Evolutionary conservation across 805 yeast genomes (phyloP).

Genomic region (Pichia rugopelliculosa): DNA sequence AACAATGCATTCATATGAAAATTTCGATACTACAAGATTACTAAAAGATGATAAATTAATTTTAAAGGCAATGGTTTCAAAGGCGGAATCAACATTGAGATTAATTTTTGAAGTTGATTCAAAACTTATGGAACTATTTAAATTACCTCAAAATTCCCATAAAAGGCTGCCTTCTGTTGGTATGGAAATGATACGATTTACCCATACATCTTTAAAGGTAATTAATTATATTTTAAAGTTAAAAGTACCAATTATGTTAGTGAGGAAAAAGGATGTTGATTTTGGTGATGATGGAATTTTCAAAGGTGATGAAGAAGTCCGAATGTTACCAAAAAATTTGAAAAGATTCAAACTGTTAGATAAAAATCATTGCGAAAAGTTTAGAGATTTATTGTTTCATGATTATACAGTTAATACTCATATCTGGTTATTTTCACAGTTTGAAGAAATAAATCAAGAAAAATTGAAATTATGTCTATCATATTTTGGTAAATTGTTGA

Average conservation of each 20-base stretch:
- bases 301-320: constrained; percentile 19
- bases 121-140: constrained; percentile 47
- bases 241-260: constrained; percentile 30
- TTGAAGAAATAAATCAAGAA: constrained; percentile 50
- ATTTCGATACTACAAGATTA: constrained; percentile 35
- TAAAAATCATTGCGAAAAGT: constrained; percentile 15
- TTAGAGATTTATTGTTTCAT: constrained; percentile 41
- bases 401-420: constrained; percentile 60
- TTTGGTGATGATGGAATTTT: constrained; percentile 22
- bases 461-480: constrained; percentile 58
- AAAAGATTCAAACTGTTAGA: constrained; percentile 15
- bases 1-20: constrained; percentile 30
- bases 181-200: constrained; percentile 52
- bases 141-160: constrained; percentile 55
- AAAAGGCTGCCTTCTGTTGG: constrained; percentile 59
- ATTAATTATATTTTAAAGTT: constrained; percentile 58
- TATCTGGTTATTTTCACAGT: constrained; percentile 52
- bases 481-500: constrained; percentile 65
- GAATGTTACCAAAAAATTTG: background rate
- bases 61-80: constrained; percentile 23
- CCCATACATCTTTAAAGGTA: constrained; percentile 56
- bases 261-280: constrained; percentile 16
- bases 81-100: constrained; percentile 36
- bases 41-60: constrained; percentile 38
- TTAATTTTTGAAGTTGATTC: constrained; percentile 64